Evolutionary conservation across 345 rosid species (phyloP).

Genomic region (Pugionium cornutum): DNA sequence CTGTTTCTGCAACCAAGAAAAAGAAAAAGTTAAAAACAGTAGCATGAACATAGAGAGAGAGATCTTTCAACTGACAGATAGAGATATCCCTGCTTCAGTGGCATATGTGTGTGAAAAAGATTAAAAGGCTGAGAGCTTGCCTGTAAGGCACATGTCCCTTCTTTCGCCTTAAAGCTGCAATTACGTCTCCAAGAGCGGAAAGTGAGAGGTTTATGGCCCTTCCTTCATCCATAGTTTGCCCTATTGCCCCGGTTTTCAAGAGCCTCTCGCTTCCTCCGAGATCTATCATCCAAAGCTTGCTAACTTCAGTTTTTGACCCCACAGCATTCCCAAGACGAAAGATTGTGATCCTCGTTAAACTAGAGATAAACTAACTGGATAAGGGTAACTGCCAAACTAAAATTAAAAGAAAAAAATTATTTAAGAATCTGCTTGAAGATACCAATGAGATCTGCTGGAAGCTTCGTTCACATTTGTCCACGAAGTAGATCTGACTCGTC

Average conservation of each 20-base stretch:
- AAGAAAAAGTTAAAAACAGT: slow-evolving; percentile 31
- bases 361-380: slow-evolving; percentile 66
- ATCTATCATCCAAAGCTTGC: slow-evolving; percentile 98
- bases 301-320: slow-evolving; percentile 61
- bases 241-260: slow-evolving; percentile 77
- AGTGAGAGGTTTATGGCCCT: slow-evolving; percentile 90
- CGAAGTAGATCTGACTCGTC: slow-evolving; percentile 71
- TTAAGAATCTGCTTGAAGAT: slow-evolving; percentile 26
- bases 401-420: no score
- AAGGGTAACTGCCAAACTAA: slow-evolving; percentile 48
- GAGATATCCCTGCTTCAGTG: slow-evolving; percentile 17
- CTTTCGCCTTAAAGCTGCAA: slow-evolving; percentile 84
- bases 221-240: slow-evolving; percentile 87
- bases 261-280: slow-evolving; percentile 96
- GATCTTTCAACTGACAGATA: slow-evolving; percentile 19
- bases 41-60: slow-evolving; percentile 21
- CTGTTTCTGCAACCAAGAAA: slow-evolving; percentile 76
- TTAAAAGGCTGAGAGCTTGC: slow-evolving; percentile 47
- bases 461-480: slow-evolving; percentile 86
- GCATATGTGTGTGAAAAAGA: slow-evolving; percentile 15
- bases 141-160: slow-evolving; percentile 93
- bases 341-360: slow-evolving; percentile 83
- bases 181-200: slow-evolving; percentile 91
- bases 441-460: slow-evolving; percentile 97
- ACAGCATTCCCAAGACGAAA: slow-evolving; percentile 53